Conservation (phyloP, 140 eudicot species). For the Cichorium intybus region DNA sequence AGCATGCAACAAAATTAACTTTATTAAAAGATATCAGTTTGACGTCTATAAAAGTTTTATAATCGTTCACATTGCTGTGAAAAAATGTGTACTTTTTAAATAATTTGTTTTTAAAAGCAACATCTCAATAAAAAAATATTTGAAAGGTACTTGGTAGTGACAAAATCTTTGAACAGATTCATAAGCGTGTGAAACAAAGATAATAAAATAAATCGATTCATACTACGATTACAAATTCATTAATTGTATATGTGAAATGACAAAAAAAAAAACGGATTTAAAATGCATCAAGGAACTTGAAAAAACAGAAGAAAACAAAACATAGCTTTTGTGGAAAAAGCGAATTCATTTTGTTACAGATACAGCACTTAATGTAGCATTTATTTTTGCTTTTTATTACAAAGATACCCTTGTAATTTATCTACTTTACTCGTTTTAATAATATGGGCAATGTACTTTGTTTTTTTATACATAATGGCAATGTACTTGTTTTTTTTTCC, state of each 20-base stretch:
- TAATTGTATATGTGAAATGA: neutral
- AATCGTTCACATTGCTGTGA: constrained; percentile 15
- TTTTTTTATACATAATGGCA: too few species aligned
- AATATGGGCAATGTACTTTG: too few species aligned
- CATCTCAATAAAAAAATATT: neutral
- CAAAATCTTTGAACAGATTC: constrained; percentile 2
- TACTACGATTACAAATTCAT: neutral
- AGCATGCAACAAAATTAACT: neutral
- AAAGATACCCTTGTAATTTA: too few species aligned
- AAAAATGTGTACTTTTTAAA: neutral
- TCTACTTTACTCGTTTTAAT: too few species aligned
- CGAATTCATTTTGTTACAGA: neutral
- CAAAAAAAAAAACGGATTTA: neutral
- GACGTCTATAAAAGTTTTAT: neutral
- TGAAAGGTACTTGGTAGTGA: neutral
- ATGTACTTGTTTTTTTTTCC: too few species aligned
- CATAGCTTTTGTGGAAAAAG: neutral
- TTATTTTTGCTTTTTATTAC: constrained; percentile 1
- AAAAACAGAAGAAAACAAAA: neutral
- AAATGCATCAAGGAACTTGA: neutral
- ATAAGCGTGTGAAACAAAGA: constrained; percentile 12
- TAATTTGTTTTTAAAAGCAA: neutral
- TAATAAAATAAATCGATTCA: neutral
- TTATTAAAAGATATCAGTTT: neutral
- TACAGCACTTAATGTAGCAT: neutral